These are phyloP conservation scores for Erigeron philadelphicus DNA, from an alignment of 140 eudicot genomes.

Conservation along the genomic window DNA sequence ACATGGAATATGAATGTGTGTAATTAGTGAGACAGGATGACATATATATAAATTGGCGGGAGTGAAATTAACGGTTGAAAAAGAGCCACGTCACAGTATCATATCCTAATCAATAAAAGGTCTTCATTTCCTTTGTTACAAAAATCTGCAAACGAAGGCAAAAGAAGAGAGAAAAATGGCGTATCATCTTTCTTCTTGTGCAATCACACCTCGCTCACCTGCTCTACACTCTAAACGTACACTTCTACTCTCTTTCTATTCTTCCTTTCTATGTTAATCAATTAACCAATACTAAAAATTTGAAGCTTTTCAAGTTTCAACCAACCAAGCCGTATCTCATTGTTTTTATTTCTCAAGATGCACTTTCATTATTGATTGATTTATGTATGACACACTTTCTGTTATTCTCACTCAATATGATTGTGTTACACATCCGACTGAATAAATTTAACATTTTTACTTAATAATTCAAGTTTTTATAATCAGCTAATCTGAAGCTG, in stretches of 20 bases:
- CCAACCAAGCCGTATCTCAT: too few relatives aligned
- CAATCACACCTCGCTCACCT: constrained; percentile 31
- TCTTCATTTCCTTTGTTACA: background rate
- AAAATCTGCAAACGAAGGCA: background rate
- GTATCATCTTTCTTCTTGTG: constrained; percentile 42
- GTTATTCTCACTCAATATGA: background rate
- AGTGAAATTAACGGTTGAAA: background rate
- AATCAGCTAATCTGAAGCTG: constrained; percentile 41
- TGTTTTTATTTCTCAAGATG: too few relatives aligned
- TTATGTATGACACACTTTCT: too few relatives aligned
- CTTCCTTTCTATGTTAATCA: background rate
- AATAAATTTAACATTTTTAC: background rate
- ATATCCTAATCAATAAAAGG: constrained; percentile 10
- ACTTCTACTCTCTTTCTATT: background rate
- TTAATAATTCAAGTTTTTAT: constrained; percentile 11
- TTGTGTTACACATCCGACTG: background rate
- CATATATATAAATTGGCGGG: background rate
- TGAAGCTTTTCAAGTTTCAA: too few relatives aligned
- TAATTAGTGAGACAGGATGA: background rate
- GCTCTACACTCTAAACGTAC: constrained; percentile 30
- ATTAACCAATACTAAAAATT: too few relatives aligned
- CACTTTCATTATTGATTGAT: too few relatives aligned
- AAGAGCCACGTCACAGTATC: background rate
- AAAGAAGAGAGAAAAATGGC: constrained; percentile 43
- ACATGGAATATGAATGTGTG: background rate